These are phyloP conservation scores for Stylonectria norvegica DNA, from an alignment of 2,329 filamentous ascomycete species.

Conservation along the genomic window DNA sequence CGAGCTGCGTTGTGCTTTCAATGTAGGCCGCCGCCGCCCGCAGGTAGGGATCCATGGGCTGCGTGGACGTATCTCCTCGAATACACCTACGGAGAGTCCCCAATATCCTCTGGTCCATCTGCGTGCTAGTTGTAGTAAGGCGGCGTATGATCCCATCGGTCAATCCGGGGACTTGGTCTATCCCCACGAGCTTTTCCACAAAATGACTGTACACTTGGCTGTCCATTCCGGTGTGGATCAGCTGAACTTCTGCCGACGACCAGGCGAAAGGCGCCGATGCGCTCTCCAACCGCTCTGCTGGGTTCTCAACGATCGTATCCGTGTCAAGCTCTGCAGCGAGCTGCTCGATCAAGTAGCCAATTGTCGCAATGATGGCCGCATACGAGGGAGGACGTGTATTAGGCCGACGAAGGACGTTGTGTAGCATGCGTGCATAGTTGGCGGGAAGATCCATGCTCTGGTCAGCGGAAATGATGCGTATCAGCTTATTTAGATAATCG, in stretches of 20 bases:
- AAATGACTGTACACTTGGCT: constrained; percentile 46
- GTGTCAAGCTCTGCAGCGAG: constrained; percentile 39
- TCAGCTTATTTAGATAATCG: constrained; percentile 56
- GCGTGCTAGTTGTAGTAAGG: constrained; percentile 51
- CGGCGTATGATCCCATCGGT: constrained; percentile 56
- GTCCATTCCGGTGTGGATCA: constrained; percentile 41
- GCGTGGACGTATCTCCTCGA: constrained; percentile 39
- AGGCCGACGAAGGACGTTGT: constrained; percentile 48
- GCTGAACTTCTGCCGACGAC: constrained; percentile 43
- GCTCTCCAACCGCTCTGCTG: constrained; percentile 37
- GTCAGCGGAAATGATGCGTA: constrained; percentile 62
- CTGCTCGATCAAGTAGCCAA: constrained; percentile 42
- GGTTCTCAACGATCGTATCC: constrained; percentile 37
- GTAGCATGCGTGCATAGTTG: constrained; percentile 56
- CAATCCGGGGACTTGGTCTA: constrained; percentile 53
- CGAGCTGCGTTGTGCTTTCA: constrained; percentile 34
- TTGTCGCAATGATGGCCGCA: constrained; percentile 49
- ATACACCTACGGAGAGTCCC: constrained; percentile 53
- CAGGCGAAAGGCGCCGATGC: constrained; percentile 40
- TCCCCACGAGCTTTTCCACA: constrained; percentile 61
- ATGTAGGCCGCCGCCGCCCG: constrained; percentile 56
- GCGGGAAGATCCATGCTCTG: constrained; percentile 45
- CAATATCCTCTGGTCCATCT: constrained; percentile 51
- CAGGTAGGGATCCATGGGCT: constrained; percentile 54
- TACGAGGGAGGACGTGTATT: constrained; percentile 52